phyloP scores from a whole-genome alignment of 2,329 filamentous ascomycete genomes.

The Aspergillus cejpii region DNA sequence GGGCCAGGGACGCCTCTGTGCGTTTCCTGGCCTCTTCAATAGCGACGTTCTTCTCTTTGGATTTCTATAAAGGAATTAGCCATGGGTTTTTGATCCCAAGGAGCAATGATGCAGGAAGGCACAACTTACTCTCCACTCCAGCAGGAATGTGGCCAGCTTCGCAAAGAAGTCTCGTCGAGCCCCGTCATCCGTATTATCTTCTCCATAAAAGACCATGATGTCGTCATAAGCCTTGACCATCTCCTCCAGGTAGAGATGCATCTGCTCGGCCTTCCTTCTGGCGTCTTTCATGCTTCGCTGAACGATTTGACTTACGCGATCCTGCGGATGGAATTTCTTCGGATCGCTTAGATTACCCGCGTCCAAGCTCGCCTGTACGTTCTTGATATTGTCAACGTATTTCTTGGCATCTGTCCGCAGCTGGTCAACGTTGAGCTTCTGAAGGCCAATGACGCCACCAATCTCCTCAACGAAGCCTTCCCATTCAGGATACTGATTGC shows the following conservation, averaged over 20 bases:
- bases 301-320: conserved; percentile 85
- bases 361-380: conserved; percentile 86
- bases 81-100: conserved; percentile 2
- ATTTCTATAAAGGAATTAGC: conserved; percentile 52
- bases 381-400: conserved; percentile 92
- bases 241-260: conserved; percentile 87
- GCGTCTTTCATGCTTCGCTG: conserved; percentile 96
- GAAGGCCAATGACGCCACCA: conserved; percentile 63
- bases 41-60: conserved; percentile 79
- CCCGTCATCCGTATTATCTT: conserved; percentile 85
- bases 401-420: conserved; percentile 77
- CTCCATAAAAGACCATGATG: conserved; percentile 93
- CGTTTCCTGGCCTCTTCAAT: conserved; percentile 75
- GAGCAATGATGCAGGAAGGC: conserved; percentile 4
- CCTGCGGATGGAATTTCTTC: conserved; percentile 96
- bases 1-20: conserved; percentile 87
- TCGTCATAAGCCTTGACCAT: conserved; percentile 88
- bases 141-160: conserved; percentile 83
- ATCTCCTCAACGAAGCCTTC: conserved; percentile 85
- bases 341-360: conserved; percentile 90
- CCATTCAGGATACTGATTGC: conserved; percentile 94
- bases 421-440: conserved; percentile 94
- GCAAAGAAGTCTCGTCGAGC: conserved; percentile 92
- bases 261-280: conserved; percentile 87
- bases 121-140: conserved; percentile 72